Percentiles rank a stretch among this genome's conserved stretches.
phyloP scores from a whole-genome alignment of 768 basidiomycete genomes.

The Serendipita sp. region DNA sequence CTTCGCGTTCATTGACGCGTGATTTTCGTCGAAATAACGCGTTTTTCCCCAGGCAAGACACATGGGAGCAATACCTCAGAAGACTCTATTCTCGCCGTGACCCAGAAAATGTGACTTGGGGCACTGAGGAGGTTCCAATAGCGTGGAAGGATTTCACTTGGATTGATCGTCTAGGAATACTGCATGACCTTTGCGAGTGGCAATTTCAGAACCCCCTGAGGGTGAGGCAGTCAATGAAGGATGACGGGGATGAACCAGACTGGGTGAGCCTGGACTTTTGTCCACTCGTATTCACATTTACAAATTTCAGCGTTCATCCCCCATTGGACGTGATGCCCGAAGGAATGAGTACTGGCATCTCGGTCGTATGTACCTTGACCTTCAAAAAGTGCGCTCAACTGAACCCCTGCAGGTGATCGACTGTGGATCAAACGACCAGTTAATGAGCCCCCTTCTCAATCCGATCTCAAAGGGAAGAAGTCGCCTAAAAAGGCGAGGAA shows the following conservation, averaged over 20 bases:
- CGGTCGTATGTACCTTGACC: constrained; percentile 35
- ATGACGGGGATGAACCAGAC: constrained; percentile 55
- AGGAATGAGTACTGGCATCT: constrained; percentile 75
- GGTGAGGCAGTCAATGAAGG: constrained; percentile 55
- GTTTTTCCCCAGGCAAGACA: constrained; percentile 35
- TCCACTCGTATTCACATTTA: constrained; percentile 7
- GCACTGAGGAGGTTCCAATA: constrained; percentile 27
- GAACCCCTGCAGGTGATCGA: constrained; percentile 43
- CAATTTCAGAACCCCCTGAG: constrained; percentile 67
- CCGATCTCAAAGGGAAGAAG: constrained; percentile 24
- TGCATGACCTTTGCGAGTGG: constrained; percentile 67
- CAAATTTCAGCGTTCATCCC: constrained; percentile 53
- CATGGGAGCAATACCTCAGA: constrained; percentile 63
- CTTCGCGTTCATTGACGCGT: constrained; percentile 10
- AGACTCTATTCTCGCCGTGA: constrained; percentile 63
- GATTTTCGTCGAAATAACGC: constrained; percentile 2
- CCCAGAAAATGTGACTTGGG: constrained; percentile 56
- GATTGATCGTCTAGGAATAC: constrained; percentile 56
- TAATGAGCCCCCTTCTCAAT: constrained; percentile 22
- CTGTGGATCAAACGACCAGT: constrained; percentile 72
- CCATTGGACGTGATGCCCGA: constrained; percentile 68
- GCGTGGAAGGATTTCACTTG: constrained; percentile 31
- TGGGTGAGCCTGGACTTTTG: constrained; percentile 42
- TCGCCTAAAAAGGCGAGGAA: constrained; percentile 19
- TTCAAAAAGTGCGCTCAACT: constrained; percentile 3